Evolutionary conservation across 768 basidiomycete genomes (phyloP).

Genomic region (Austroboletus festivus): DNA sequence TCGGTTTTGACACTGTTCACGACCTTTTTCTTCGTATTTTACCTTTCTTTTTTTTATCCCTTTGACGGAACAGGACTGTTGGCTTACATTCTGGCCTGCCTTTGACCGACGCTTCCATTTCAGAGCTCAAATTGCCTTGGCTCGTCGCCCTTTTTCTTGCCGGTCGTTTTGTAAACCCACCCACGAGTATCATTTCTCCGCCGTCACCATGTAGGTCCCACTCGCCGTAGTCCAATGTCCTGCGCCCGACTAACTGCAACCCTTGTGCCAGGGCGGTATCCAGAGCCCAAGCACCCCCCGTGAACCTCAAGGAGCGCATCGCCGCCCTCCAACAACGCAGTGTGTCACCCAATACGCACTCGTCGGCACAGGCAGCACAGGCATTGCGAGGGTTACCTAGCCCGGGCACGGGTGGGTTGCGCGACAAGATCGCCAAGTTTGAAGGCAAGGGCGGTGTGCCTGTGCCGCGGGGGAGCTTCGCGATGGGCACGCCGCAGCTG

Average conservation of each 20-base stretch:
- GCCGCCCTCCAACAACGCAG: constrained; percentile 71
- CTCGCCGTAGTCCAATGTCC: background rate
- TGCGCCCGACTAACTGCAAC: constrained; percentile 7
- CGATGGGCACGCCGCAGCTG: constrained; percentile 58
- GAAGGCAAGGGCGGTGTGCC: constrained; percentile 76
- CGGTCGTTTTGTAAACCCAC: constrained; percentile 20
- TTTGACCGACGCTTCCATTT: constrained; percentile 7
- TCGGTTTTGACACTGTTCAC: background rate
- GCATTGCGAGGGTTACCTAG: constrained; percentile 23
- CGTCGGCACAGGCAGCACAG: constrained; percentile 33
- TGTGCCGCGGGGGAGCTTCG: constrained; percentile 73
- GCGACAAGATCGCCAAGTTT: constrained; percentile 78
- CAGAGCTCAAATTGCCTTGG: constrained; percentile 16
- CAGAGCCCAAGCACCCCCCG: constrained; percentile 28
- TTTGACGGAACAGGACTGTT: constrained; percentile 12
- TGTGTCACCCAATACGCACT: constrained; percentile 27
- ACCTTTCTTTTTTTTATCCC: background rate
- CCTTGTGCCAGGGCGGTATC: constrained; percentile 23
- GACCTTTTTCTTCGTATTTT: background rate
- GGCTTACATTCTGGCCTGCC: constrained; percentile 8
- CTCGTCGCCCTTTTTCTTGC: constrained; percentile 19
- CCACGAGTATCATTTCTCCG: background rate
- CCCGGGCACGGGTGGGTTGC: constrained; percentile 33
- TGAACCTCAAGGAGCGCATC: constrained; percentile 78
- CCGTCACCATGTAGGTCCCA: constrained; percentile 23